Conservation (phyloP, 768 basidiomycete species). For the Rubroboletus satanas region DNA sequence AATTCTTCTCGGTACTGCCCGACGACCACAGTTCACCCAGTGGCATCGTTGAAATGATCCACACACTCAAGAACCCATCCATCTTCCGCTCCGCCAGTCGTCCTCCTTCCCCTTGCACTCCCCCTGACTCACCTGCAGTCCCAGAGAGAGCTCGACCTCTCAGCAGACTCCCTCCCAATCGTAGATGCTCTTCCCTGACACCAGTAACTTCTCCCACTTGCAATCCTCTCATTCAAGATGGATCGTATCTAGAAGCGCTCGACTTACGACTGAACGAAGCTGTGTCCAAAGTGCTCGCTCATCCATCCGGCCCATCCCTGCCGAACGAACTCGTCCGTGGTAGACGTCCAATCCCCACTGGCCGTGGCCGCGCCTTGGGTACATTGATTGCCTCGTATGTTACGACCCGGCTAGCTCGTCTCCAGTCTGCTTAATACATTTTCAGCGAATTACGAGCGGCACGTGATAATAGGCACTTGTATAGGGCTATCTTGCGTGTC, state of each 20-base stretch:
- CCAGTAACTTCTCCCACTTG: constrained; percentile 31
- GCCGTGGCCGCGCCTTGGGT: constrained; percentile 66
- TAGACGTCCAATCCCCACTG: constrained; percentile 68
- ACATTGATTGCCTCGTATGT: constrained; percentile 69
- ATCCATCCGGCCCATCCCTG: constrained; percentile 53
- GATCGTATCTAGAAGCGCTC: constrained; percentile 74
- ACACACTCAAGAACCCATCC: constrained; percentile 63
- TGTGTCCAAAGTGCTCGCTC: constrained; percentile 69
- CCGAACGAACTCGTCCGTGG: constrained; percentile 57
- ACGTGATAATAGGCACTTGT: constrained; percentile 58
- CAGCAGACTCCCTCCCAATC: constrained; percentile 57
- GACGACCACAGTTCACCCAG: constrained; percentile 8
- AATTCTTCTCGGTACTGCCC: constrained; percentile 31
- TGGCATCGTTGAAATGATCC: constrained; percentile 42
- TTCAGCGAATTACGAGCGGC: constrained; percentile 66
- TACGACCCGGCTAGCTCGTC: background rate
- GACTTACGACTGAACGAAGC: constrained; percentile 78
- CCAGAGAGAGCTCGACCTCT: constrained; percentile 50
- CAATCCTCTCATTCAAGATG: constrained; percentile 62
- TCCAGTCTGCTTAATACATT: constrained; percentile 11
- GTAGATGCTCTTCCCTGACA: constrained; percentile 50
- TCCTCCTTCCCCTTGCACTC: constrained; percentile 52
- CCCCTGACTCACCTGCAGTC: constrained; percentile 36
- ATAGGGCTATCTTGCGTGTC: constrained; percentile 66
- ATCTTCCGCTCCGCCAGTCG: constrained; percentile 63